Evolutionary conservation across 768 basidiomycete genomes (phyloP), one percentile per base, ranked within the genome.

Genomic region (Mrakia gelida): DNA sequence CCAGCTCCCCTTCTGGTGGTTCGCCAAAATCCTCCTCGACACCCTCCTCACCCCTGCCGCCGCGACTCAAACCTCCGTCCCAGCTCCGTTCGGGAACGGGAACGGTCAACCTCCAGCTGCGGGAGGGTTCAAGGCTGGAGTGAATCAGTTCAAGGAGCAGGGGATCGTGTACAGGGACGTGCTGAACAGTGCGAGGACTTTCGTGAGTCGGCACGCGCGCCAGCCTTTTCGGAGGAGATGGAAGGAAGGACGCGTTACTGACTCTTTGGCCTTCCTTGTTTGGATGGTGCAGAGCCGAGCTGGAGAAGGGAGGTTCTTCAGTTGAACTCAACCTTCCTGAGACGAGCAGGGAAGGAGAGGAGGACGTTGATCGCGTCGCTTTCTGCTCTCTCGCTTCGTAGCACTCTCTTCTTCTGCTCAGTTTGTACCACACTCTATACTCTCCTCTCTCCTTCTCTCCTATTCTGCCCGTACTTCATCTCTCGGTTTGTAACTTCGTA

Each of bases 1-100:
- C 7, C 71, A 79, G 78, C 80, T 85, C 6, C 86, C 86, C 11
- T 85, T 82, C 80, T 86, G 84, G 79, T 86, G 86, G 86, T 82
- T 86, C 34, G 82, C 83, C 28, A 82, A 83, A 54, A 83, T 84
- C 10, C 77, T 86, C 30, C 77, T 84, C n/a, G 83, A 82, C 79
- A 79, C 82, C 23, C 80, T 86, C 54, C 83, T 82, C 73, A 78
- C 71, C 4, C 71, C 38, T 6, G 3, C 43, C 13, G 7, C 68
- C 16, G 16, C 62, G 4, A 3, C 54, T 59, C n/a, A n/a, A 32
- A 15, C 74, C 41, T 43, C 59, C 38, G 56, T 26, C 3, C 34
- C 62, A 26, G 18, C 65, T 15, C 32, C 65, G n/a, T 34, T 41
- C 30, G 65, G 38, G 8, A 38, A 38, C 38, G 38, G 63, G 21